Conservation (phyloP, 2,329 filamentous ascomycete species). For the Sphaerulina vaccinii region DNA sequence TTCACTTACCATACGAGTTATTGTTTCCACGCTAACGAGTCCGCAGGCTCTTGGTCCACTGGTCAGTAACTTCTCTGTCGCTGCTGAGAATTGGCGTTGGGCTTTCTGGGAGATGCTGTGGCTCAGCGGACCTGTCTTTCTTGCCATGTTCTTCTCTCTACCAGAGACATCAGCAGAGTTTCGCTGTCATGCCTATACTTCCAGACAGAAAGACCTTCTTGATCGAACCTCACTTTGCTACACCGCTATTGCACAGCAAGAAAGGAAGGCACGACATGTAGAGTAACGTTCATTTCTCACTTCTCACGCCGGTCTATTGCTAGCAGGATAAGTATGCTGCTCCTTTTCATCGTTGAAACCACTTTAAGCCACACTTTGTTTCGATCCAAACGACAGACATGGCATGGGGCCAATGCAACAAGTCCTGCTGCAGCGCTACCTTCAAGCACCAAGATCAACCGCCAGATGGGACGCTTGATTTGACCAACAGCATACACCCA, state of each 20-base stretch:
- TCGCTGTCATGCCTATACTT: no score
- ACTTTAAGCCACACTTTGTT: no score
- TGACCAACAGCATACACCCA: not conserved
- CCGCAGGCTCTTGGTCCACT: slow-evolving; percentile 54
- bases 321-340: no score
- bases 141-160: slow-evolving; percentile 56
- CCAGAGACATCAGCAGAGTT: slow-evolving; percentile 59
- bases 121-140: slow-evolving; percentile 51
- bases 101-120: slow-evolving; percentile 13
- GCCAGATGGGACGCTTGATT: not conserved
- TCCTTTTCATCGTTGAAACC: no score
- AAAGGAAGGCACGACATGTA: no score
- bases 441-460: not conserved
- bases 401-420: slow-evolving; percentile 14
- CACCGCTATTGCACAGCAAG: no score
- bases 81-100: slow-evolving; percentile 9
- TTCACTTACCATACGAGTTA: not conserved
- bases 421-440: not conserved
- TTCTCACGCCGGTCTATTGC: no score
- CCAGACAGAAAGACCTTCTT: no score
- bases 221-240: no score
- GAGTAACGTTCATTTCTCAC: no score
- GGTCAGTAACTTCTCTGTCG: slow-evolving; percentile 5
- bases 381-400: no score
- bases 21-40: not conserved